Conservation (phyloP, 768 basidiomycete species). For the Lactarius vividus region DNA sequence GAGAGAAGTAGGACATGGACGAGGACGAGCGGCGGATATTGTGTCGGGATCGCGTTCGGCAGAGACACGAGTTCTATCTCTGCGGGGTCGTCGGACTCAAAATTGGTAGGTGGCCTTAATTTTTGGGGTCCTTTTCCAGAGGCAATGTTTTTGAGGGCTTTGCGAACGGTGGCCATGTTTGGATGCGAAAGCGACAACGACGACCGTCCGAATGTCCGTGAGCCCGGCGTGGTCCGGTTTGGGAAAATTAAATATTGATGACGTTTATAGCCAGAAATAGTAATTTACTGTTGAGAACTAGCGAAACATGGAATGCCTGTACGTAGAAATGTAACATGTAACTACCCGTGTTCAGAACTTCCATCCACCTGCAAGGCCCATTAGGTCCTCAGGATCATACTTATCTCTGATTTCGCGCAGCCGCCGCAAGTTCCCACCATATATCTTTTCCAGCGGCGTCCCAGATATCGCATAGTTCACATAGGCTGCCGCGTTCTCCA, state of each 20-base stretch:
- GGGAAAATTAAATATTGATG: too few species aligned
- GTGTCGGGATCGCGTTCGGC: conserved; percentile 16
- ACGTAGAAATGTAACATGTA: too few species aligned
- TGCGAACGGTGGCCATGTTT: conserved; percentile 16
- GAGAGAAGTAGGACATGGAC: conserved; percentile 18
- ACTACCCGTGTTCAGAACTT: conserved; percentile 10
- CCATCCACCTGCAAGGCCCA: conserved; percentile 18
- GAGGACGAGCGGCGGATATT: conserved; percentile 20
- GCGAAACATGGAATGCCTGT: too few species aligned
- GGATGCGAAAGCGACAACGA: too few species aligned
- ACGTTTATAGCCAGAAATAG: background rate
- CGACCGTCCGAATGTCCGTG: too few species aligned
- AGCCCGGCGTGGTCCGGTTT: too few species aligned
- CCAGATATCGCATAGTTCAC: conserved; percentile 15
- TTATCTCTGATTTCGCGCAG: conserved; percentile 12
- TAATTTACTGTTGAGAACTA: too few species aligned
- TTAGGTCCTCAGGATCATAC: conserved; percentile 11
- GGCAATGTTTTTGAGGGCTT: conserved; percentile 14
- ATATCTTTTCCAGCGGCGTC: conserved; percentile 7
- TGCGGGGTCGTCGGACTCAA: background rate
- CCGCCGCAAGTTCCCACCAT: conserved; percentile 5
- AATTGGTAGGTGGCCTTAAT: background rate
- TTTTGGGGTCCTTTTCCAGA: conserved; percentile 6
- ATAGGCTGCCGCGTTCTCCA: background rate
- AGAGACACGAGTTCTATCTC: conserved; percentile 7